Base-by-base conservation (phyloP, 2,329 filamentous ascomycete genomes). In the Elsinoe fawcettii region DNA sequence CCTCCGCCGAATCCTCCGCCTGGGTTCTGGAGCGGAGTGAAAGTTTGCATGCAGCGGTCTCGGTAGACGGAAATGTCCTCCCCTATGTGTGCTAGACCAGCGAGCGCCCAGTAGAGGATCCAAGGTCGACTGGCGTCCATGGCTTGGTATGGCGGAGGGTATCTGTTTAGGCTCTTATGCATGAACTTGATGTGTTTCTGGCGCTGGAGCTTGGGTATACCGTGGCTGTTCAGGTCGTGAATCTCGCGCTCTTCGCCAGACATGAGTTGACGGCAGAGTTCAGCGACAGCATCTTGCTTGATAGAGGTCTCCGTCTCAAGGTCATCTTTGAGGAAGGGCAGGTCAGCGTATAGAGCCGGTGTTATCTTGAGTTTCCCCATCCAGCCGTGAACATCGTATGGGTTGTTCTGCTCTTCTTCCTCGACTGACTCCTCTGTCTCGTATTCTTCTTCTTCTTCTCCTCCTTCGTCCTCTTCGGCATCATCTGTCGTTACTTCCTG, bases 41-140 rank as follows among this genome's bases (percentile, higher is more conserved):
- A 85, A 5, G 91, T 96, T 60, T 84, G 80, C 25, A 72, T 77
- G 62, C 75, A 82, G 73, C 80, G 78, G 62, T 86, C 75, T 57
- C 85, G 81, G 70, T 89, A 92, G 57, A 69, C 66, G 6, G 73
- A 75, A 37, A 82, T 71, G 68, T 96, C 88, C 67, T 90, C 83
- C 49, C 89, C 90, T 51, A 99, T 75, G 32, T 91, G 77, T 23
- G 80, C 77, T 62, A 99, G 76, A 2, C 82, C 90, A 32, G 85
- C 82, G 56, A 97, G 76, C 55, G 82, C 87, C 93, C 93, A 99
- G 74, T 96, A 97, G 62, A 96, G 79, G 66, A 96, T 81, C 93
- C 93, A 99, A 8, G 93, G 91, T 57, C 92, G 79, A 68, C 88
- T 91, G 30, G 93, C 86, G 75, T 99, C 93, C 63, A 90, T 82